A percentile compares a stretch with the other conserved stretches of the same genome.
These are phyloP conservation scores for Neonectria ditissima DNA, from an alignment of 2,329 filamentous ascomycete genomes.

Conservation along the genomic window DNA sequence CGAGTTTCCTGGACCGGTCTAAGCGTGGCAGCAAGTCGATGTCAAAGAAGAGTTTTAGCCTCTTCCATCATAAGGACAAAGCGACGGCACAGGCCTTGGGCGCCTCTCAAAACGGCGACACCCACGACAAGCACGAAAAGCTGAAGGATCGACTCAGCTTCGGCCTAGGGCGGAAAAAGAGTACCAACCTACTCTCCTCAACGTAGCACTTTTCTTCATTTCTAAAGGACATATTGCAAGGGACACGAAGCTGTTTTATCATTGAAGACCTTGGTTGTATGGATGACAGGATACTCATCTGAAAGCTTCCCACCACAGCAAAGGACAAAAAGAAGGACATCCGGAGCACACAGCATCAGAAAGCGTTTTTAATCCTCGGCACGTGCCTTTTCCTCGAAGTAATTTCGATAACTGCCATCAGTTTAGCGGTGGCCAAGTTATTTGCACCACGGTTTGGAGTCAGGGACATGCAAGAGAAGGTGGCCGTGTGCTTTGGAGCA, in stretches of 20 bases:
- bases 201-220: constrained; percentile 15
- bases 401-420: constrained; percentile 15
- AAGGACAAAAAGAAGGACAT: constrained; percentile 29
- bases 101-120: constrained; percentile 37
- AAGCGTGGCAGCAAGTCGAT: constrained; percentile 82
- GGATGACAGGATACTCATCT: constrained; percentile 42
- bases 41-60: constrained; percentile 79
- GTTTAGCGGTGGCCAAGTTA: constrained; percentile 14
- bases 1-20: constrained; percentile 72
- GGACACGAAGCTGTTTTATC: constrained; percentile 25
- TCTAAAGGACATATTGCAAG: constrained; percentile 27
- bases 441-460: constrained; percentile 19
- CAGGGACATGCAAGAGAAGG: constrained; percentile 19
- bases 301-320: constrained; percentile 31
- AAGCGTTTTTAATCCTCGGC: constrained; percentile 26
- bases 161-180: constrained; percentile 78
- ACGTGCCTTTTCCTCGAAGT: constrained; percentile 17
- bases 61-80: constrained; percentile 67
- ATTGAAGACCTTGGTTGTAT: constrained; percentile 29
- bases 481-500: constrained; percentile 10
- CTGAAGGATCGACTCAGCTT: constrained; percentile 75
- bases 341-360: constrained; percentile 29
- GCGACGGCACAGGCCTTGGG: constrained; percentile 41
- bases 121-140: constrained; percentile 60
- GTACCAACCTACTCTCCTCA: constrained; percentile 58